Conservation (phyloP, 1,139 yeast genomes). For the Yamadazyma mexicana region DNA sequence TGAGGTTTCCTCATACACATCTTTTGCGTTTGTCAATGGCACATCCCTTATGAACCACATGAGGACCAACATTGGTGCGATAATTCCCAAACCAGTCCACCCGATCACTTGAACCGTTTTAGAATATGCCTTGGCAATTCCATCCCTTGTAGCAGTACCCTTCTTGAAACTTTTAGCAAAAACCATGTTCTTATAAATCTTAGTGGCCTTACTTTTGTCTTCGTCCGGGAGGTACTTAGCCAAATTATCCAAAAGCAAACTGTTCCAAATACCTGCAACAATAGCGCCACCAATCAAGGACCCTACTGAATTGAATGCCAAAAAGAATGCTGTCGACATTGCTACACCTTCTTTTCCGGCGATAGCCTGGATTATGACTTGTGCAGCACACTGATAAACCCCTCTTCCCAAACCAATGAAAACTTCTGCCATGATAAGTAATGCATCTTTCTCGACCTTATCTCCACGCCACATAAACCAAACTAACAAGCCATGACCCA, state of each 20-base stretch:
- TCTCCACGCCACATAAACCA: conserved; percentile 21
- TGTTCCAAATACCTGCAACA: conserved; percentile 20
- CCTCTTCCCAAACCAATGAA: conserved; percentile 19
- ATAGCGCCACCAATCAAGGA: conserved; percentile 17
- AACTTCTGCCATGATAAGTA: conserved; percentile 15
- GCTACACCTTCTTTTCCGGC: conserved; percentile 16
- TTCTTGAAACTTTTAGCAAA: conserved; percentile 17
- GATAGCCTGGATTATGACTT: conserved; percentile 17
- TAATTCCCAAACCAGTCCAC: conserved; percentile 19
- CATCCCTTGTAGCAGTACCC: conserved; percentile 21
- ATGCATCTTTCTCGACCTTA: conserved; percentile 8
- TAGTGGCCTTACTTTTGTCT: conserved; percentile 14
- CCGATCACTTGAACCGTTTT: conserved; percentile 23
- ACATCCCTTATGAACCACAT: conserved; percentile 21
- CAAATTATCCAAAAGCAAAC: conserved; percentile 14
- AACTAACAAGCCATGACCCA: conserved; percentile 23
- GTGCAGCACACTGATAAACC: conserved; percentile 14
- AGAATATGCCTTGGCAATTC: conserved; percentile 22
- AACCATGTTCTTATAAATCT: conserved; percentile 17
- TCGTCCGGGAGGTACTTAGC: conserved; percentile 17
- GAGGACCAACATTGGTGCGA: conserved; percentile 19
- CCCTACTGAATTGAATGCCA: conserved; percentile 16
- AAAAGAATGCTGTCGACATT: conserved; percentile 19
- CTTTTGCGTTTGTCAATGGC: conserved; percentile 11
- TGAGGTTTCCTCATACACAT: background rate